Percentiles rank a stretch among this genome's conserved stretches.
Conservation (phyloP, 2,329 filamentous ascomycete species). For the Penicillium sp. region DNA sequence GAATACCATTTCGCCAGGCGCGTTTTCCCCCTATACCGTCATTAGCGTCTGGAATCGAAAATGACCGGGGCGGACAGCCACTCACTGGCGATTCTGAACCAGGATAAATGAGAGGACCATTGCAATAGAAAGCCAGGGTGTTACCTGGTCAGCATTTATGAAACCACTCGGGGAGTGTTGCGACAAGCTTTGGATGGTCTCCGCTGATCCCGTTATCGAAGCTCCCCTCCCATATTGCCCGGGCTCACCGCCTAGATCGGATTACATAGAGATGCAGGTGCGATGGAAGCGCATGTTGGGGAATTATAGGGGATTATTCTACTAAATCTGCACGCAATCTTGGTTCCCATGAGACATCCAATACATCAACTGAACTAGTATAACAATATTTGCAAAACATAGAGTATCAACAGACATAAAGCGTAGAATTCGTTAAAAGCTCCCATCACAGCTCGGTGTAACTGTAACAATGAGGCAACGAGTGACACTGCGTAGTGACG, state of each 20-base stretch:
- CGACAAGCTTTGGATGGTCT: slow-evolving; percentile 20
- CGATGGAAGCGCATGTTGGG: background rate
- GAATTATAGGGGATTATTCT: background rate
- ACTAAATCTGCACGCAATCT: background rate
- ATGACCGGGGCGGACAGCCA: background rate
- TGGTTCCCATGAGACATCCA: background rate
- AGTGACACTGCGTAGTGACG: background rate
- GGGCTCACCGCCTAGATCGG: slow-evolving; percentile 25
- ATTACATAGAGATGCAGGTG: background rate
- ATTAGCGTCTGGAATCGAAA: slow-evolving; percentile 19
- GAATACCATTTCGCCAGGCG: slow-evolving; percentile 98
- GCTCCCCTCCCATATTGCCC: slow-evolving; percentile 33
- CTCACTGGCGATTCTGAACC: slow-evolving; percentile 83
- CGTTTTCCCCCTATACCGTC: slow-evolving; percentile 78
- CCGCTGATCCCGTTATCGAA: slow-evolving; percentile 29
- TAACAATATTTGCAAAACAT: slow-evolving; percentile 9
- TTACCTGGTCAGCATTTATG: slow-evolving; percentile 24
- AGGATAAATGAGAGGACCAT: slow-evolving; percentile 81
- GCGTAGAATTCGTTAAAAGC: slow-evolving; percentile 25
- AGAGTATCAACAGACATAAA: slow-evolving; percentile 22
- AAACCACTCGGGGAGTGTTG: slow-evolving; percentile 14
- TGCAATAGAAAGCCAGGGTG: slow-evolving; percentile 18
- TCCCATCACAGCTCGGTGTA: background rate
- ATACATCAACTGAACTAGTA: slow-evolving; percentile 1
- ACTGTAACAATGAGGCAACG: background rate